A percentile compares a stretch with the other conserved stretches of the same genome.
These are phyloP conservation scores for Eimeria zaria DNA, from an alignment of 169 alveolate species.

Conservation along the genomic window DNA sequence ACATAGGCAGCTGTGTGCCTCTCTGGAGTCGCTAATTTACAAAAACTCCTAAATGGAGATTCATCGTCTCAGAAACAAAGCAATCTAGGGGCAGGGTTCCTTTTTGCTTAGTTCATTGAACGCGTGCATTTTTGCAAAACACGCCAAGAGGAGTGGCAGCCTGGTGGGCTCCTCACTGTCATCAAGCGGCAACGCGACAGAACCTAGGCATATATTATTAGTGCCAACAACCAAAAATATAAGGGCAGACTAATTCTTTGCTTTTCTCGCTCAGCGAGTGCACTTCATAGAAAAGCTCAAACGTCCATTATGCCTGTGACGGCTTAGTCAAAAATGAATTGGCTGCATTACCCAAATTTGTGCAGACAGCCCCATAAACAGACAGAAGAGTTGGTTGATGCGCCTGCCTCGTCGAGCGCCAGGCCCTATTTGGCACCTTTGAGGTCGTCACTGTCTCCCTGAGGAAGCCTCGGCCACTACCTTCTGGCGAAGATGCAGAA, in stretches of 20 bases:
- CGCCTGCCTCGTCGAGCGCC: neutral
- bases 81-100: too few relatives aligned
- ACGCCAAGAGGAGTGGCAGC: neutral
- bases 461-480: conserved; percentile 69
- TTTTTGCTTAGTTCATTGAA: too few relatives aligned
- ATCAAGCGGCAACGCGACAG: neutral
- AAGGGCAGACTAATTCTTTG: neutral
- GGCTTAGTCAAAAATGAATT: neutral
- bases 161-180: neutral
- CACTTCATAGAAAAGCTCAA: neutral
- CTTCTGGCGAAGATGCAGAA: conserved; percentile 12
- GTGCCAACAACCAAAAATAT: neutral
- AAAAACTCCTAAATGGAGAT: neutral
- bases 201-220: neutral
- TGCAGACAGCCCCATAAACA: neutral
- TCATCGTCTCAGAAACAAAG: too few relatives aligned
- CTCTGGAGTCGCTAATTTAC: neutral
- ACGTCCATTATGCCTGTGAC: neutral
- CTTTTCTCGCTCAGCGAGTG: neutral
- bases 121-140: too few relatives aligned
- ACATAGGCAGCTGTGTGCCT: neutral
- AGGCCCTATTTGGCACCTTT: neutral
- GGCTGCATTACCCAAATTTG: neutral
- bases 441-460: neutral
- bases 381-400: neutral